Base-by-base conservation (phyloP, 2,329 filamentous ascomycete genomes). In the Phaeosphaeria sp. region DNA sequence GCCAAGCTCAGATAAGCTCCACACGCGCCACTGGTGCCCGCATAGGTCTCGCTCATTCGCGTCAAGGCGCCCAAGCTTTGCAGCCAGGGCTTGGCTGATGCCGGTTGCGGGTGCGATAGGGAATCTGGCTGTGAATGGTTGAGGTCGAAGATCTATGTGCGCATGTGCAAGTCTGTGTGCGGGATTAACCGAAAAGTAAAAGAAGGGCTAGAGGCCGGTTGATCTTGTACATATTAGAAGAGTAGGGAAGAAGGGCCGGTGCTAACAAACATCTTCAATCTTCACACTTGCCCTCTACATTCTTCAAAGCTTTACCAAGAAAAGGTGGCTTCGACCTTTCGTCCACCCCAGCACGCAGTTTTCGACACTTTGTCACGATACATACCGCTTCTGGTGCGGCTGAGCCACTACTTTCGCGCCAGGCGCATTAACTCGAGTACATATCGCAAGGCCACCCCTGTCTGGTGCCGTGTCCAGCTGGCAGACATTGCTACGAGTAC, bases 1-100 rank as follows among this genome's bases (percentile, higher is more conserved):
- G 50, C 58, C 58, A 57, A 60, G 58, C 25, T 23, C 36, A 53
- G 50, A 60, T 60, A 60, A 60, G 58, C 58, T 47, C 52, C 33
- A 47, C 25, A 23, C 18, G 30, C 48, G 9, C 54, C 36, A 57
- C 41, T 57, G 58, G 50, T 51, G 36, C 54, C 54, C 36, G 33
- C 54, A 23, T 48, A 36, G 2, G 4, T 23, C 48, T 30, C 10
- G 3, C 17, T 6, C 17, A 36, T 36, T 36, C 30, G 30, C 30
- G 52, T 17, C 13, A 43, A 33, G 6, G 18, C 6, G 25, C 1
- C 42, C 47, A 60, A 60, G 58, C 43, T 11, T 49, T 48, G 9
- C 22, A 11, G 36, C 17, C 22, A 15, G 30, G 51, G 9, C 53
- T 52, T 46, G 50, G 48, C 48, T 39, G 18, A 36, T 27, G 52